Evolutionary conservation across 345 rosid genomes (phyloP).

Genomic region (Rhodomyrtus tomentosa): DNA sequence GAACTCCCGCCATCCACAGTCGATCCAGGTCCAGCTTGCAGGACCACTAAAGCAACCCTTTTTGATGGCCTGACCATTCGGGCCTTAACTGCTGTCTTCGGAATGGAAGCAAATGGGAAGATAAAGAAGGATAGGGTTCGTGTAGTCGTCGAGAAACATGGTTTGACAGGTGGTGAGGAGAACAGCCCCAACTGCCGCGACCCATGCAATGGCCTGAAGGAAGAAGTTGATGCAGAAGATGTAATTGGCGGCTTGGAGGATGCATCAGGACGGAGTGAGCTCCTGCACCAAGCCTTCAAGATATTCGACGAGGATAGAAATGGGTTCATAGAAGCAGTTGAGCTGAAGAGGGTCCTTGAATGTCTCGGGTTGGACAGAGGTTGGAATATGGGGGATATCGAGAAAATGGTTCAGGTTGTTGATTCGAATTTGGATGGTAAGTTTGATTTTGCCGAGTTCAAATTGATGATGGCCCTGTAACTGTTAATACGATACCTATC

Average conservation of each 20-base stretch:
- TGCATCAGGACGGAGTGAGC: slow-evolving; percentile 1
- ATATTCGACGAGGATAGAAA: slow-evolving; percentile 41
- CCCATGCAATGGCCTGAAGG: neutral
- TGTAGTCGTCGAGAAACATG: slow-evolving; percentile 38
- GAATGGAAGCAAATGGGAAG: slow-evolving; percentile 31
- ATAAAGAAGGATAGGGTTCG: slow-evolving; percentile 28
- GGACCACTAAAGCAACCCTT: neutral
- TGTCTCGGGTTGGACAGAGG: slow-evolving; percentile 42
- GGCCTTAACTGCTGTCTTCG: slow-evolving; percentile 31
- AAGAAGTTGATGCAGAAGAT: slow-evolving; percentile 20
- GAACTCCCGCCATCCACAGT: slow-evolving; percentile 2
- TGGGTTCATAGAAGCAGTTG: slow-evolving; percentile 41
- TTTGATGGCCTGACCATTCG: slow-evolving; percentile 19
- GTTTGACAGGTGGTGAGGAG: slow-evolving; percentile 12
- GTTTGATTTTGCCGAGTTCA: slow-evolving; percentile 33
- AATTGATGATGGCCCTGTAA: slow-evolving; percentile 24
- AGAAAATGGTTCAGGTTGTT: slow-evolving; percentile 33
- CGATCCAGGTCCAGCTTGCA: neutral
- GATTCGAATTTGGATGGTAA: slow-evolving; percentile 44
- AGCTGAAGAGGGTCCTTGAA: slow-evolving; percentile 39
- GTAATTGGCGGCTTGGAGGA: slow-evolving; percentile 16
- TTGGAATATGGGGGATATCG: slow-evolving; percentile 32
- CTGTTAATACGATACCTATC: neutral
- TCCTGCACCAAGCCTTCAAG: slow-evolving; percentile 31
- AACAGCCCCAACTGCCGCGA: neutral